Base-by-base conservation (phyloP, 257 asterid species). In the Fraxinus quadrangulata region DNA sequence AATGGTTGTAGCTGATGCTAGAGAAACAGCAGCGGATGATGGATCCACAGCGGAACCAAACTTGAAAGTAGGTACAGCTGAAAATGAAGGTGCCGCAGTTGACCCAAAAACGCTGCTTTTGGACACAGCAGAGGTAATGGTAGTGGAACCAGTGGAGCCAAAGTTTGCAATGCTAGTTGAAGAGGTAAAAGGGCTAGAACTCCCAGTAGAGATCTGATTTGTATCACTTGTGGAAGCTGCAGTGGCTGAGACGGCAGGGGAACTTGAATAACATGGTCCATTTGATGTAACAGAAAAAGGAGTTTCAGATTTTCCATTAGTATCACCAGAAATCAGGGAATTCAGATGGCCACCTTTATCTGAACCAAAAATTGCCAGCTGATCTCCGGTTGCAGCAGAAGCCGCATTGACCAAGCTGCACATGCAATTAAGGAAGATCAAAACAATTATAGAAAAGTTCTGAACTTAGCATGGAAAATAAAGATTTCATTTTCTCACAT, bases 321-420 rank as follows among this genome's bases (percentile, higher is more conserved):
- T 36, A 61, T 78, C 86, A 63, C 74, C 88, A 34, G 81, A 73
- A 81, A 82, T 86, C 17, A 14, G 76, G 75, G 82, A 75, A 75
- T 77, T 84, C 54, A 23, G 63, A 31, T 61, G 83, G 37, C 30
- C 65, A 54, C 40, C 85, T 66, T 84, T 77, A 42, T 79, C 90
- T 21, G 83, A 77, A 68, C 37, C 88, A 0, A 82, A 73, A 74
- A 79, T 71, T 79, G 70, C 73, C 45, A 65, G 70, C 61, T 63
- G 63, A 77, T 76, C 77, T 81, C 72, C 84, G 61, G 80, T 59
- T 66, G 86, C 74, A 73, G 70, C 67, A 26, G 90, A 80, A 71
- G 33, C 66, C 26, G 28, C 42, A 68, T 70, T 74, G 68, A 67
- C 77, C 78, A 81, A 69, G 83, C 98, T 90, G 97, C 86, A 81